phyloP scores from a whole-genome alignment of 768 basidiomycete species.

The Mycena rosella region DNA sequence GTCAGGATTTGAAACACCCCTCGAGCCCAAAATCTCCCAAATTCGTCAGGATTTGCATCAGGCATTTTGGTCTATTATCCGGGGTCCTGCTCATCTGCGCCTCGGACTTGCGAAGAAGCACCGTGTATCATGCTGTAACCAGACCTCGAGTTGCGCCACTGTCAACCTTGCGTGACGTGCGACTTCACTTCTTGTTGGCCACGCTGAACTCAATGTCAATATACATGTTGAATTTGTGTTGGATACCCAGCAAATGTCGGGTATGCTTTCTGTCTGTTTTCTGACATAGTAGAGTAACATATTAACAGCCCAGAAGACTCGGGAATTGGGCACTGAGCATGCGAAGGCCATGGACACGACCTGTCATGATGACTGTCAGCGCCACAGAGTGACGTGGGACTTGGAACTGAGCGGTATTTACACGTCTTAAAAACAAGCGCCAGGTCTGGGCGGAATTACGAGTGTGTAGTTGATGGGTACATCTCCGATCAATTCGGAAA shows the following conservation, averaged over 20 bases:
- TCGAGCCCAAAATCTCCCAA: no score
- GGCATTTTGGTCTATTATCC: no score
- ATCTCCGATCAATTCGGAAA: no score
- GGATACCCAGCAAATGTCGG: conserved; percentile 5
- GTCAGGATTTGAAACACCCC: no score
- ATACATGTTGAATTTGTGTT: conserved; percentile 16
- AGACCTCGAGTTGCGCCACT: conserved; percentile 8
- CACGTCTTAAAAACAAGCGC: no score
- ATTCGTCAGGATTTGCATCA: no score
- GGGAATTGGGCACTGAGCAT: conserved; percentile 3
- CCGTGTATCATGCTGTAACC: conserved; percentile 11
- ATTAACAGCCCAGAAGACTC: conserved; percentile 18
- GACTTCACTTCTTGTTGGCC: no score
- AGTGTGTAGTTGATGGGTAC: no score
- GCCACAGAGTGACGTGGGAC: conserved; percentile 17
- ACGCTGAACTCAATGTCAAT: neutral
- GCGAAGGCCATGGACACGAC: no score
- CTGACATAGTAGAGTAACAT: conserved; percentile 6
- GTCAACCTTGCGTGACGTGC: neutral
- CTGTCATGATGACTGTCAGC: conserved; percentile 15
- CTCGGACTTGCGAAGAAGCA: conserved; percentile 16
- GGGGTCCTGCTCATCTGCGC: conserved; percentile 15
- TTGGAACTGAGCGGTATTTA: conserved; percentile 16
- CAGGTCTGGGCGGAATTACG: no score
- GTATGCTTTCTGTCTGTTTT: conserved; percentile 16